Evolutionary conservation across 768 basidiomycete species (phyloP).

Genomic region (Suillus variegatus): DNA sequence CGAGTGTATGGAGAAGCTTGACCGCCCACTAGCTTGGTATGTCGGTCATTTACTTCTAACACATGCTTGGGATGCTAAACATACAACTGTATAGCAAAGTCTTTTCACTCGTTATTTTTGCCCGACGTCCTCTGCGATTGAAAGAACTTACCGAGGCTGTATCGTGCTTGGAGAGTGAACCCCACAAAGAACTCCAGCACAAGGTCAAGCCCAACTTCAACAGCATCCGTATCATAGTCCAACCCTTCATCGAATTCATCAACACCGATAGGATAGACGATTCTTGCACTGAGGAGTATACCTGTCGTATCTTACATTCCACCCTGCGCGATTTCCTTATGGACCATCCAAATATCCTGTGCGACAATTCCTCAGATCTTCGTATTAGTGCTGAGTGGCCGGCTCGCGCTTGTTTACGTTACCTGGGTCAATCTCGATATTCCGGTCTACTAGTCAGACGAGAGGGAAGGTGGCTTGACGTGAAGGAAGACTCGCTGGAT

Average conservation of each 20-base stretch:
- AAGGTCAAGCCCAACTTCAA: too few relatives aligned
- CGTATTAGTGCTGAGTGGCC: background rate
- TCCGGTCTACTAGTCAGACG: conserved; percentile 17
- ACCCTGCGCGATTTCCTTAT: background rate
- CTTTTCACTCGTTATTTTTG: background rate
- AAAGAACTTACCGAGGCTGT: background rate
- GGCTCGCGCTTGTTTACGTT: conserved; percentile 25
- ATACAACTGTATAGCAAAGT: background rate
- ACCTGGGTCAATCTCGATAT: conserved; percentile 26
- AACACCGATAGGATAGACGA: too few relatives aligned
- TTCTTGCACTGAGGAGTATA: background rate
- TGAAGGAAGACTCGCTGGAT: conserved; percentile 18
- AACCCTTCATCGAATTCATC: too few relatives aligned
- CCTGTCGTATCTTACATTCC: background rate
- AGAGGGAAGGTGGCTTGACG: conserved; percentile 25
- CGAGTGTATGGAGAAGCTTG: too few relatives aligned
- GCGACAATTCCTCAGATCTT: background rate
- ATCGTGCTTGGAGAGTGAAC: conserved; percentile 1
- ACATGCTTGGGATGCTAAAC: too few relatives aligned
- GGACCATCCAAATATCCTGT: background rate
- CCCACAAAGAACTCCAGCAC: background rate
- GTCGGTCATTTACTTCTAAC: background rate
- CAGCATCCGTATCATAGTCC: too few relatives aligned
- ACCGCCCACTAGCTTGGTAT: background rate
- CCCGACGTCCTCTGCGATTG: background rate